Base-by-base conservation (phyloP, 371 early-diverging fungal species). In the Agmasoma carcini region DNA sequence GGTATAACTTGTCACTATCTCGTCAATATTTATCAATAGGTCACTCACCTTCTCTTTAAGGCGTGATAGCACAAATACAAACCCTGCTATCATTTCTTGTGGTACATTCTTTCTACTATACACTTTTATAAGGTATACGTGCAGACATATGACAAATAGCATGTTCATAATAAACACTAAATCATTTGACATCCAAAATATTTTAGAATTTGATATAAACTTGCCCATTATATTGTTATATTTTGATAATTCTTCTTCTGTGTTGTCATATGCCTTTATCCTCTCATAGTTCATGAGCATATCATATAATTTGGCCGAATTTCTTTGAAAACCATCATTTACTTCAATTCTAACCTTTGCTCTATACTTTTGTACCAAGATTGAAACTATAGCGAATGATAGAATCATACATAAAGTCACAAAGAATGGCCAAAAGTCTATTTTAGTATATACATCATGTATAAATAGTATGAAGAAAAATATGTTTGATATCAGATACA, bases 151-250 rank as follows among this genome's bases (percentile, higher is more conserved):
- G 7, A 43, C 7, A 17, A 17, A 17, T 43, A 22, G 7, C 7
- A 12, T 12, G 22, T 55, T 59, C 5, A 48, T 3, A 17, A 37
- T 38, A 15, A 9, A 9, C 11, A 55, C 23, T 6, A 43, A 5
- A 5, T 59, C 59, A 26, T 30, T n/a, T 4, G 53, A 15, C 5
- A 50, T 36, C 59, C 59, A 59, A 31, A 48, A 59, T 17, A 48
- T 15, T 9, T 14, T 22, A 9, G 5, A 25, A 26, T 59, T 38
- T 7, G 5, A 14, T 4, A 3, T 5, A 22, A 37, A 36, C 2
- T 36, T 11, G 7, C 34, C 44, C 33, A 38, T 36, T 6, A 50
- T 3, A 5, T 39, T 17, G 9, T 22, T 36, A 37, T 53, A 59
- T n/a, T n/a, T n/a, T n/a, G n/a, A n/a, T n/a, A n/a, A n/a, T n/a